Percentiles rank a stretch among this genome's conserved stretches.
Conservation (phyloP, 2,329 filamentous ascomycete species). For the Metarhizium rileyi region DNA sequence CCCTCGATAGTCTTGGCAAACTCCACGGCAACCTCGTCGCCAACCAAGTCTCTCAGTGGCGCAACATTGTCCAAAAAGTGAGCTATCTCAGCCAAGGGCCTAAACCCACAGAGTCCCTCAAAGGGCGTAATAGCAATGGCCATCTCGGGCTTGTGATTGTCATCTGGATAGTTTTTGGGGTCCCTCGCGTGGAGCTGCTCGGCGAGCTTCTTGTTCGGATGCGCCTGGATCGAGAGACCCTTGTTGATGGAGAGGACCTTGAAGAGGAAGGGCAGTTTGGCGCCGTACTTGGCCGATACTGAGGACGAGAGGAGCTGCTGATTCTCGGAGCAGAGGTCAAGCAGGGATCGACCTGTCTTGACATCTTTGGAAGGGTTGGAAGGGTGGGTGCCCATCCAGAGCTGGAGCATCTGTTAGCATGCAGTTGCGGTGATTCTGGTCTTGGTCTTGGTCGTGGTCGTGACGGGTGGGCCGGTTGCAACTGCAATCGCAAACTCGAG, state of each 20-base stretch:
- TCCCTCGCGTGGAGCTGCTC: slow-evolving; percentile 80
- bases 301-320: slow-evolving; percentile 67
- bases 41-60: slow-evolving; percentile 56
- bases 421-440: too few relatives aligned
- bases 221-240: slow-evolving; percentile 92
- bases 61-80: slow-evolving; percentile 60
- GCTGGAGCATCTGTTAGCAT: slow-evolving; percentile 34
- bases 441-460: too few relatives aligned
- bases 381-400: slow-evolving; percentile 99
- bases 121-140: slow-evolving; percentile 95
- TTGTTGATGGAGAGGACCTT: slow-evolving; percentile 96
- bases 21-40: slow-evolving; percentile 48
- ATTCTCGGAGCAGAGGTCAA: slow-evolving; percentile 84
- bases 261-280: slow-evolving; percentile 90
- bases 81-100: slow-evolving; percentile 74
- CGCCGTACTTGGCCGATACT: slow-evolving; percentile 64
- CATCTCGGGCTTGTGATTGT: slow-evolving; percentile 99
- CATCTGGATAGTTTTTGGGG: slow-evolving; percentile 91
- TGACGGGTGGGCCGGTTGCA: too few relatives aligned
- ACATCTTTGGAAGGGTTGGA: slow-evolving; percentile 91
- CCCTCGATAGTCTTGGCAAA: slow-evolving; percentile 43
- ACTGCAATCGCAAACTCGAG: too few relatives aligned
- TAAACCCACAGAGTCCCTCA: slow-evolving; percentile 91
- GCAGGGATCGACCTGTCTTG: slow-evolving; percentile 70
- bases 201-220: slow-evolving; percentile 86